Base-by-base conservation (phyloP, 371 early-diverging fungal species). In the Batkoa obscura region DNA sequence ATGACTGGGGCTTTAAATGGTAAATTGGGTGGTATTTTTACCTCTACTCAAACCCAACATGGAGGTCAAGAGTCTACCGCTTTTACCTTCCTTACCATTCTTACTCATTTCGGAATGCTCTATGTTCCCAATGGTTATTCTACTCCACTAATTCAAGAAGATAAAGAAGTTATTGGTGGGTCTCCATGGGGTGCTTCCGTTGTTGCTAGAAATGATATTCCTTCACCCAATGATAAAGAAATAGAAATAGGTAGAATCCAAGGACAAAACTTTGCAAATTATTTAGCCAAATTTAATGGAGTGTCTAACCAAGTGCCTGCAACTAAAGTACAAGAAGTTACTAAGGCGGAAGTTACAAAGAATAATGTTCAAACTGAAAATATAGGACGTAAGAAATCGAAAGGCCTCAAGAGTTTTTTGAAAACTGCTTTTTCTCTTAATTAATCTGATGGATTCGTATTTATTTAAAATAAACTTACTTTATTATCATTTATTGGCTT, bases 51-150 rank as follows among this genome's bases (percentile, higher is more conserved):
- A 8, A 68, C 77, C 46, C 83, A 80, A 63, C 76, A 76, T 58
- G 87, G 86, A 47, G 89, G 88, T 5, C 82, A 83, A 59, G 90
- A 89, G 62, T 78, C 83, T 3, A 85, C 87, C 0, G 79, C 79
- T 2, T 64, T 74, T 13, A 73, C 79, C 15, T 69, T 80, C 38
- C 48, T 90, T 34, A 70, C 81, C 12, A 76, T 74, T 56, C 72
- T 86, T 47, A 78, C 72, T 13, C 89, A 89, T 66, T 87, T 84
- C 57, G 91, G 90, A 2, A 72, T 89, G 58, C 66, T 75, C 47
- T 89, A 75, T 58, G 84, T 88, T 10, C 86, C 90, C 2, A 64
- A 85, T 53, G 84, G 84, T 3, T 80, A 68, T 51, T 64, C 70
- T 10, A 71, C 68, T 57, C 63, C 76, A 9, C 55, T 69, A 17